Evolutionary conservation across 1,284 basidiomycete species (phyloP), one percentile per base, ranked within the genome.

Genomic region (Leccinum solheimii): DNA sequence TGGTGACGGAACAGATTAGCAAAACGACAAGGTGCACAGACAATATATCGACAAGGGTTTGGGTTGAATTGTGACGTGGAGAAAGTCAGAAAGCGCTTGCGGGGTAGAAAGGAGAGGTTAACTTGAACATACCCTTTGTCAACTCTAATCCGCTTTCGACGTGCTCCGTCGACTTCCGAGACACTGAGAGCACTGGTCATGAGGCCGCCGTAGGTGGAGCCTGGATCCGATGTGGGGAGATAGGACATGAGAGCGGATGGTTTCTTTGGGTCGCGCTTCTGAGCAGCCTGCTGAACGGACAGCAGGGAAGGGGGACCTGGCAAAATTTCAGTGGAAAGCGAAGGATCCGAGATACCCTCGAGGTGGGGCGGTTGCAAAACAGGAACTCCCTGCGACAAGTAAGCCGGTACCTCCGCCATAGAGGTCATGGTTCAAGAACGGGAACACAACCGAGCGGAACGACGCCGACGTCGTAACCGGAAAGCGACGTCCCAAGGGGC

Each of bases 261-360:
- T 77, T 91, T 91, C 80, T 83, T 90, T 71, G 86, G 85, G 78
- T 92, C 90, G 72, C 86, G 86, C 77, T 87, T 89, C 67, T 84
- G 80, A 62, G 79, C 75, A 64, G 82, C 77, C 74, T 88, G 87
- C 76, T 88, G 85, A 59, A 87, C 77, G 68, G 87, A 85, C 64
- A 82, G 79, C 66, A 90, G 74, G 67, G 88, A 82, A 61, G 90
- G 90, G 64, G 90, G 90, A 34, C 90, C 91, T 72, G 91, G 91
- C 66, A 92, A 82, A 77, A 92, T 89, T 81, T 92, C 90, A 64
- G 90, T 92, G 64, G 91, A 90, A 69, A 91, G 81, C 68, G 81
- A 80, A 62, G 86, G 76, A 79, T 92, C 88, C 67, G 72, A 74
- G 49, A 74, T 67, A 52, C 90, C 89, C 74, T 91, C 90, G 61